phyloP scores from a whole-genome alignment of 441 rosid species.

The Mallotus japonicus region DNA sequence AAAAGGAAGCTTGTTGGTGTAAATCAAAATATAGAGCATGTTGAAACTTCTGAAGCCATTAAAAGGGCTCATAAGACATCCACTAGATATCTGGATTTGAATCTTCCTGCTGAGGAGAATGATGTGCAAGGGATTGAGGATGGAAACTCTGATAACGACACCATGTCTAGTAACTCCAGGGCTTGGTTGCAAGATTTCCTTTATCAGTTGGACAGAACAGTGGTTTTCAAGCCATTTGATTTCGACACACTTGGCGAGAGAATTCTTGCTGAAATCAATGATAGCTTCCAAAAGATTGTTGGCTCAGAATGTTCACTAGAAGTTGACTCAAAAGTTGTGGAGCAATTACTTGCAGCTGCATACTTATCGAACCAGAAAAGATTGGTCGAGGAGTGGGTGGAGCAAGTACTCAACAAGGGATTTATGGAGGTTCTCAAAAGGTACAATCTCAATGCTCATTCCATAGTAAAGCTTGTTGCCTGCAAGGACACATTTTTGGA shows the following conservation, averaged over 20 bases:
- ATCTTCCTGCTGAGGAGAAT: slow-evolving; percentile 66
- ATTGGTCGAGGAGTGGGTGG: slow-evolving; percentile 50
- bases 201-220: slow-evolving; percentile 34
- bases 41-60: slow-evolving; percentile 29
- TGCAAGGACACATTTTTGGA: slow-evolving; percentile 26
- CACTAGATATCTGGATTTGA: slow-evolving; percentile 55
- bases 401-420: slow-evolving; percentile 46
- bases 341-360: slow-evolving; percentile 55
- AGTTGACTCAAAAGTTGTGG: slow-evolving; percentile 54
- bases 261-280: slow-evolving; percentile 34
- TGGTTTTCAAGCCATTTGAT: slow-evolving; percentile 65
- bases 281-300: slow-evolving; percentile 36
- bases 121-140: slow-evolving; percentile 35
- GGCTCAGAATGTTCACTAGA: slow-evolving; percentile 44
- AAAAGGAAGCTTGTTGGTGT: slow-evolving; percentile 54
- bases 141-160: slow-evolving; percentile 27
- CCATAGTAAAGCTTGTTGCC: slow-evolving; percentile 47
- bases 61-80: slow-evolving; percentile 47
- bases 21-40: slow-evolving; percentile 29
- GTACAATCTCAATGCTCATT: slow-evolving; percentile 39
- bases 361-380: slow-evolving; percentile 40
- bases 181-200: slow-evolving; percentile 59
- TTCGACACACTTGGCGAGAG: slow-evolving; percentile 55
- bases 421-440: slow-evolving; percentile 42
- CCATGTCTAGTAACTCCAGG: slow-evolving; percentile 36